These are phyloP conservation scores for Hypoxylon crocopeplum DNA, from an alignment of 495 filamentous ascomycete genomes.

Conservation along the genomic window DNA sequence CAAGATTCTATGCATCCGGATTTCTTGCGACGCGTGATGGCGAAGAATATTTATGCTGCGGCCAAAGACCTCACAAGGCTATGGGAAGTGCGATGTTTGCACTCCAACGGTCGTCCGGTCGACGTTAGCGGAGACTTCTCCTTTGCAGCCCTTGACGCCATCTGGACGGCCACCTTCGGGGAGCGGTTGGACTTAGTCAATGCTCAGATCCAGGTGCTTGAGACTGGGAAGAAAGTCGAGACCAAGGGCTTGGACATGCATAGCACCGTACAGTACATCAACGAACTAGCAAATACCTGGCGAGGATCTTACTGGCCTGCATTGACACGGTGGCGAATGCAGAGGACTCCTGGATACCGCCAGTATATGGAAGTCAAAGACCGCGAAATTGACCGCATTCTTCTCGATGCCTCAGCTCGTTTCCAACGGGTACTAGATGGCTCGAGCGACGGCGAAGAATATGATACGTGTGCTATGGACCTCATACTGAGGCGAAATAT, in stretches of 20 bases:
- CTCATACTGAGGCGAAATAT: conserved; percentile 43
- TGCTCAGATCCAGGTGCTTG: conserved; percentile 31
- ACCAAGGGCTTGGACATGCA: conserved; percentile 19
- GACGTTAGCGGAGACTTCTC: conserved; percentile 40
- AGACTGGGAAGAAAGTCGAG: conserved; percentile 11
- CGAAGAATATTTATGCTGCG: conserved; percentile 39
- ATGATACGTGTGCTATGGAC: conserved; percentile 47
- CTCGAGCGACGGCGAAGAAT: conserved; percentile 23
- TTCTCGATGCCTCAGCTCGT: conserved; percentile 33
- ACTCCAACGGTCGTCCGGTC: conserved; percentile 36
- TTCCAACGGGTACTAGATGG: conserved; percentile 26
- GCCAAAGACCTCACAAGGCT: conserved; percentile 42
- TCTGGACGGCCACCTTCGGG: conserved; percentile 44
- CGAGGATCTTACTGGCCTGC: conserved; percentile 14
- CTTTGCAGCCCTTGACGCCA: conserved; percentile 44
- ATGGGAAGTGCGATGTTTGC: conserved; percentile 39
- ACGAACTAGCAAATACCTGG: conserved; percentile 18
- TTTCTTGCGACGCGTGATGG: conserved; percentile 42
- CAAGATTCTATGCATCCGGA: conserved; percentile 41
- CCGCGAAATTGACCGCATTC: conserved; percentile 29
- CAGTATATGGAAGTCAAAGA: conserved; percentile 20
- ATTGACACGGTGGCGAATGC: conserved; percentile 20
- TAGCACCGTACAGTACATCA: conserved; percentile 36
- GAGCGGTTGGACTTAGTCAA: conserved; percentile 28
- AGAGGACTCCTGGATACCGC: conserved; percentile 33